Percentiles rank a stretch among this genome's conserved stretches.
Conservation (phyloP, 1,139 yeast species). For the Kluyveromyces sp. region DNA sequence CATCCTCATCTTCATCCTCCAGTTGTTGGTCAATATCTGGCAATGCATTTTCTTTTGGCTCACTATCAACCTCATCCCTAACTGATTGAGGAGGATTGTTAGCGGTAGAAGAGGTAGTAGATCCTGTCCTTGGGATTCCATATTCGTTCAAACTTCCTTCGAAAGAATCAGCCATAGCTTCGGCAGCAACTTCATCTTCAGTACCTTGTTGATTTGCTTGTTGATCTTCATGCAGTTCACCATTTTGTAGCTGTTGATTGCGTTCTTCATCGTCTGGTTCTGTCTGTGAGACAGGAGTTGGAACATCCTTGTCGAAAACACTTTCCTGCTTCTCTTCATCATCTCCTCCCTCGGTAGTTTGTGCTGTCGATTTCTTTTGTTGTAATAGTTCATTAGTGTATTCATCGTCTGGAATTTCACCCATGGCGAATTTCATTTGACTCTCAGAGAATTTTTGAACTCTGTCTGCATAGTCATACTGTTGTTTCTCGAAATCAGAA, state of each 20-base stretch:
- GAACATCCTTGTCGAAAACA: conserved; percentile 30
- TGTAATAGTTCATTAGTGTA: conserved; percentile 18
- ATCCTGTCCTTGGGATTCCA: conserved; percentile 51
- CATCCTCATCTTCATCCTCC: conserved; percentile 15
- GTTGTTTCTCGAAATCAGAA: conserved; percentile 31
- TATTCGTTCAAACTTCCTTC: conserved; percentile 31
- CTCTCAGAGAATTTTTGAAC: conserved; percentile 33
- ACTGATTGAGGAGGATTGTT: conserved; percentile 86
- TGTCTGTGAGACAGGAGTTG: conserved; percentile 29
- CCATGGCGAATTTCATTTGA: conserved; percentile 30
- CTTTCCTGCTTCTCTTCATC: conserved; percentile 24
- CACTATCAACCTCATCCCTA: conserved; percentile 29
- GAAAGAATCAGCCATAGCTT: conserved; percentile 23
- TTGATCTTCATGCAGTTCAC: conserved; percentile 19
- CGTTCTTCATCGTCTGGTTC: conserved; percentile 31
- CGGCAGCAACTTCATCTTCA: conserved; percentile 24
- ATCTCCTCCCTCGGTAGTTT: conserved; percentile 10
- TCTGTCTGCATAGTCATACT: conserved; percentile 33
- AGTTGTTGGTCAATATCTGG: conserved; percentile 7
- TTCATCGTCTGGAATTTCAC: conserved; percentile 28
- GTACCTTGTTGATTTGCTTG: conserved; percentile 15
- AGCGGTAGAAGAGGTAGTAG: conserved; percentile 83
- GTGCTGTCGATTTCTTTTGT: conserved; percentile 2
- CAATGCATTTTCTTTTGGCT: conserved; percentile 3
- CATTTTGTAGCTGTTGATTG: conserved; percentile 17